A percentile compares a stretch with the other conserved stretches of the same genome.
phyloP scores from a whole-genome alignment of 2,329 filamentous ascomycete species.

The Botryotinia narcissicola region DNA sequence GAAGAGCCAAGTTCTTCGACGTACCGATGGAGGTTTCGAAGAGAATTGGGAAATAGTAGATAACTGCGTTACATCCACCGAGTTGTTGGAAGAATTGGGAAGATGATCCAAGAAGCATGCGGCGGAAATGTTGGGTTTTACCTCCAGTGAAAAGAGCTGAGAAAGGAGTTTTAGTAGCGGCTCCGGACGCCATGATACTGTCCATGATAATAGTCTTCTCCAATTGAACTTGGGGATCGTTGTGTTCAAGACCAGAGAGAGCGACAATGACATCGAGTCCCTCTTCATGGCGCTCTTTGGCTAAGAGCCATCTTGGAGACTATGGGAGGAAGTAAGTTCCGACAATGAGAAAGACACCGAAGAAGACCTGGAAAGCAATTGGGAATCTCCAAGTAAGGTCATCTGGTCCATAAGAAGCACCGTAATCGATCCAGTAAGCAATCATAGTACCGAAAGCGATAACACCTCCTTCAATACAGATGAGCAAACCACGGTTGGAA shows the following conservation, averaged over 20 bases:
- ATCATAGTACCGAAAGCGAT: conserved; percentile 67
- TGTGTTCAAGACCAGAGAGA: conserved; percentile 66
- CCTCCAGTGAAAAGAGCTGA: conserved; percentile 50
- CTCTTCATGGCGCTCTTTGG: conserved; percentile 96
- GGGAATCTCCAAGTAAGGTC: conserved; percentile 89
- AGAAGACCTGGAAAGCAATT: conserved; percentile 85
- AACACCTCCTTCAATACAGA: conserved; percentile 56
- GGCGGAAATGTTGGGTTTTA: conserved; percentile 54
- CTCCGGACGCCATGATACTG: conserved; percentile 41
- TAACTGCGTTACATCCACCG: conserved; percentile 46
- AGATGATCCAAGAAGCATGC: conserved; percentile 50
- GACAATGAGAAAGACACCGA: conserved; percentile 78
- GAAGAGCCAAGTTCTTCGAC: conserved; percentile 48
- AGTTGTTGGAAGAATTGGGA: conserved; percentile 55
- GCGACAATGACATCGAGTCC: conserved; percentile 97
- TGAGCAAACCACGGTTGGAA: conserved; percentile 47
- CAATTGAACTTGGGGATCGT: conserved; percentile 43
- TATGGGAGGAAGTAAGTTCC: conserved; percentile 92
- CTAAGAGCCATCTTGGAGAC: conserved; percentile 92
- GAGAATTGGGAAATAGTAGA: conserved; percentile 51
- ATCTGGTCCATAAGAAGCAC: conserved; percentile 81
- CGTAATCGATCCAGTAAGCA: conserved; percentile 98
- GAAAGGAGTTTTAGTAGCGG: conserved; percentile 37
- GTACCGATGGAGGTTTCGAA: conserved; percentile 50
- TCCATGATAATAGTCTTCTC: conserved; percentile 39